Evolutionary conservation across 257 asterid species (phyloP).

Genomic region (Gentiana macrophylla): DNA sequence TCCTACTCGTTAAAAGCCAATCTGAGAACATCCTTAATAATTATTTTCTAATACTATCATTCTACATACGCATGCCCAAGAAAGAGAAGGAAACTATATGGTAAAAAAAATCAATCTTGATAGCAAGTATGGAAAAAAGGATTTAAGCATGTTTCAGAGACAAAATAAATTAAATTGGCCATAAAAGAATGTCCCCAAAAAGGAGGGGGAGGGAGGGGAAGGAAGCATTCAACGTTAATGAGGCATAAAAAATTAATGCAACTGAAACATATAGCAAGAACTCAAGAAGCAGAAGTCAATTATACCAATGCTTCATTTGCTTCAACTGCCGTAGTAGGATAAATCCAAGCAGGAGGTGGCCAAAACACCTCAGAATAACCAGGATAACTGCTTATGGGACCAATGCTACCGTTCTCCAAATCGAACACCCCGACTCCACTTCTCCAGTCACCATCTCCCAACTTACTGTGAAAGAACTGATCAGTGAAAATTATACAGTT

Average conservation of each 20-base stretch:
- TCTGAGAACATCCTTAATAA: too few relatives aligned
- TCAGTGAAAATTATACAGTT: slow-evolving; percentile 63
- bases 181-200: neutral
- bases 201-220: neutral
- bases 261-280: neutral
- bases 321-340: slow-evolving; percentile 34
- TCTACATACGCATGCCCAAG: too few relatives aligned
- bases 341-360: slow-evolving; percentile 86
- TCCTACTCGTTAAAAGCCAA: too few relatives aligned
- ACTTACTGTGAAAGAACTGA: slow-evolving; percentile 32
- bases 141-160: neutral
- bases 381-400: slow-evolving; percentile 28
- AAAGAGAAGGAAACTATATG: too few relatives aligned
- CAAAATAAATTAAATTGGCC: neutral
- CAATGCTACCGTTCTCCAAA: slow-evolving; percentile 62
- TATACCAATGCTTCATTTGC: slow-evolving; percentile 29
- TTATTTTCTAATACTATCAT: too few relatives aligned
- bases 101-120: neutral
- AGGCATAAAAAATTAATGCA: neutral
- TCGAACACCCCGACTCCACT: slow-evolving; percentile 53
- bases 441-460: slow-evolving; percentile 46
- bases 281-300: neutral
- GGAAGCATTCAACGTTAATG: neutral
- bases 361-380: slow-evolving; percentile 60
- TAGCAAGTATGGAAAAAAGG: neutral